These are phyloP conservation scores for Aspergillus fumigatiaffinis DNA, from an alignment of 2,329 filamentous ascomycete genomes.

Conservation along the genomic window DNA sequence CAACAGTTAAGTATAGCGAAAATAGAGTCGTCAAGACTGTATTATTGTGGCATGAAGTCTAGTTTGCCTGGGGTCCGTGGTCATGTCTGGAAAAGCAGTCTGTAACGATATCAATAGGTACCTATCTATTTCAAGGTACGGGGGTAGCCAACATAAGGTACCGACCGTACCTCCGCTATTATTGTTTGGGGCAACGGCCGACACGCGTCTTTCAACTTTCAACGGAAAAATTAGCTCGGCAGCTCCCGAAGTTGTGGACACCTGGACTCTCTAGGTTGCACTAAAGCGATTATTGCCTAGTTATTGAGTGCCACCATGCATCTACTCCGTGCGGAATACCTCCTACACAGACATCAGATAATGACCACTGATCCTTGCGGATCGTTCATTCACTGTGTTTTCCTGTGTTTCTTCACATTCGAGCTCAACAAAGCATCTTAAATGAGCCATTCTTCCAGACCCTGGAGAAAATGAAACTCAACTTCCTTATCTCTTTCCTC, in stretches of 20 bases:
- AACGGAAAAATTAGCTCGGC: conserved; percentile 4
- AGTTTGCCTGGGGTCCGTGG: not conserved
- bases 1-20: not conserved
- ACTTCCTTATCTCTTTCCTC: conserved; percentile 38
- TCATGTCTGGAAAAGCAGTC: not conserved
- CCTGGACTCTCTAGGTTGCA: not conserved
- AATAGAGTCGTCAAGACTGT: not conserved
- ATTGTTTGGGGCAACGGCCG: too few species aligned
- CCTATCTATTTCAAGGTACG: too few species aligned
- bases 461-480: conserved; percentile 30
- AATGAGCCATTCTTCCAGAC: conserved; percentile 4
- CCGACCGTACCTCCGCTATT: too few species aligned
- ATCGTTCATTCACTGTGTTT: not conserved
- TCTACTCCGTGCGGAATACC: not conserved
- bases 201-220: not conserved
- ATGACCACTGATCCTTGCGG: not conserved
- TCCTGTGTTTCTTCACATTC: not conserved
- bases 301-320: not conserved
- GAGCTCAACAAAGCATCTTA: conserved; percentile 3
- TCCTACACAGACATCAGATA: not conserved
- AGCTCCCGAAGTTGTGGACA: conserved; percentile 7
- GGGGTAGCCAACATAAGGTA: too few species aligned
- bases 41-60: not conserved
- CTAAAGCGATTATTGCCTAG: not conserved
- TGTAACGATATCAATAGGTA: too few species aligned